These are phyloP conservation scores for Aspergillus fijiensis DNA, from an alignment of 2,329 filamentous ascomycete species.

Conservation along the genomic window DNA sequence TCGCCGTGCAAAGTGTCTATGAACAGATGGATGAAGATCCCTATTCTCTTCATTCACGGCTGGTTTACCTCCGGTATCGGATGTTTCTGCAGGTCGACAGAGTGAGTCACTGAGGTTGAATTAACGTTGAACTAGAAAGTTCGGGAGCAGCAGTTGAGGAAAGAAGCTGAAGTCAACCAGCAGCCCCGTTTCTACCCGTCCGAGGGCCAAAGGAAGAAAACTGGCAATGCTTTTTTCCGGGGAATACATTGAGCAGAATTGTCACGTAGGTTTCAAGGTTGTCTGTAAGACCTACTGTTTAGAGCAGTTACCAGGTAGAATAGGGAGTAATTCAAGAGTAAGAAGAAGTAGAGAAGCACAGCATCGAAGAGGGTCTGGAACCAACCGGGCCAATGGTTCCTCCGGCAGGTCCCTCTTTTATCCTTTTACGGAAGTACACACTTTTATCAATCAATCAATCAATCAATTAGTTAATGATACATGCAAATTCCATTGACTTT, in stretches of 20 bases:
- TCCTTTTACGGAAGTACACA: neutral
- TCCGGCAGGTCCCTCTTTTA: neutral
- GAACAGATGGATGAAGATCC: neutral
- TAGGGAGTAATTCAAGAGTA: no score
- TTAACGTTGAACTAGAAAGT: neutral
- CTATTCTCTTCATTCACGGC: neutral
- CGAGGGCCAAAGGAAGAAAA: no score
- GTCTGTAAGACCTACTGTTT: no score
- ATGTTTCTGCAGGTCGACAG: neutral
- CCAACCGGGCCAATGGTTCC: neutral
- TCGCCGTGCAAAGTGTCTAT: neutral
- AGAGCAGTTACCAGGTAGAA: no score
- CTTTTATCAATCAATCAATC: neutral
- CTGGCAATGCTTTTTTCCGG: no score
- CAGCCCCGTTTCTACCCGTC: neutral
- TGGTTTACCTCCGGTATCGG: neutral
- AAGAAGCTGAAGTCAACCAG: neutral
- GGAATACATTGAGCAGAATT: neutral
- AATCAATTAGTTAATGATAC: neutral
- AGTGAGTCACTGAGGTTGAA: neutral
- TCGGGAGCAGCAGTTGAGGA: neutral
- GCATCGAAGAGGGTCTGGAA: no score
- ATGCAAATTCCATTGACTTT: neutral
- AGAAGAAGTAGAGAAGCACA: no score
- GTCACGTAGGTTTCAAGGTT: no score